Evolutionary conservation across 1,139 yeast species (phyloP), one percentile per base, ranked within the genome.

Genomic region (Nakaseomyces bracarensis): DNA sequence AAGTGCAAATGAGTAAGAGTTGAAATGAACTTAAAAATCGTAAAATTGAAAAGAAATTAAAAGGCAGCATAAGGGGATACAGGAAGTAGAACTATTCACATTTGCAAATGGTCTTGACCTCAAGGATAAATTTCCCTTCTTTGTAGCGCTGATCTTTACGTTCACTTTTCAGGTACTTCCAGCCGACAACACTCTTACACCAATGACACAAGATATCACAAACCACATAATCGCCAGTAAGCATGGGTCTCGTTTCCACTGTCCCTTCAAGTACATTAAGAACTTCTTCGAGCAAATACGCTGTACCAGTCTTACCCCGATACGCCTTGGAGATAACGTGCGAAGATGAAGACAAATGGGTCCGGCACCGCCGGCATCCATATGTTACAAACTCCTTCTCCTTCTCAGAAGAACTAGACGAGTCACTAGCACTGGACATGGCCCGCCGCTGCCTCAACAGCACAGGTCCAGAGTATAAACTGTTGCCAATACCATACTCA

Each of bases 111-210:
- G 61, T 57, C 41, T 56, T 51, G 21, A 66, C 48, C 49, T 70
- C 74, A 48, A 70, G 49, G 23, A 69, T 65, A 45, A 57, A 69
- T 40, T 65, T 60, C 1, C 72, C 72, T 49, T 68, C 72, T 45
- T 70, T 70, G 51, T 61, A 67, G 39, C 63, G 59, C 52, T 67
- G 71, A 39, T 57, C 55, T 36, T 51, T 50, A 19, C 55, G 53
- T 25, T 61, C 64, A 42, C 68, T 60, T 42, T 58, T 55, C 38
- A 67, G 49, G 46, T 70, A 70, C 46, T 65, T 66, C 74, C 74
- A 70, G 7, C 74, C 74, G 10, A 70, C 60, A 18, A 62, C 45
- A 18, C 55, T 57, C 38, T 61, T 58, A 49, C 74, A 70, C 52
- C 69, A 69, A 45, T 65, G 70, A 49, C 74, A 70, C 40, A 50